Conservation (phyloP, 768 basidiomycete genomes). For the Auriscalpium vulgare region DNA sequence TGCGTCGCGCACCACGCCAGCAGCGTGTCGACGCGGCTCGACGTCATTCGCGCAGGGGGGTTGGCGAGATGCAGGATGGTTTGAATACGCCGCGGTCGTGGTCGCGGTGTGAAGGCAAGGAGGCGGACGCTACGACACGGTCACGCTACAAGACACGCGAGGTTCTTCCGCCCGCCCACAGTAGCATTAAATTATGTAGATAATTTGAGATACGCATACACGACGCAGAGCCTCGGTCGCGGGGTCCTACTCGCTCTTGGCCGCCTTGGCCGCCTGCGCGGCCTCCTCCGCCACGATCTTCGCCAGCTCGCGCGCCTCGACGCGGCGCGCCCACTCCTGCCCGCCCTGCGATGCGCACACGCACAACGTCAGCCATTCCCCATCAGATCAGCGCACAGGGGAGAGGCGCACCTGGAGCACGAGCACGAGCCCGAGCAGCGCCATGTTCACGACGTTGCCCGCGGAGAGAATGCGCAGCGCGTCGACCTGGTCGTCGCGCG, state of each 20-base stretch:
- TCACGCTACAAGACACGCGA: neutral
- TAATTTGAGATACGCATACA: neutral
- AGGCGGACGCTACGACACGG: too few species aligned
- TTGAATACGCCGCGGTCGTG: too few species aligned
- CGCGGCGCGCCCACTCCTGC: slow-evolving; percentile 49
- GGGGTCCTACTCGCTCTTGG: slow-evolving; percentile 8
- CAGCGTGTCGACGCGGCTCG: slow-evolving; percentile 2
- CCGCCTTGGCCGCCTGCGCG: slow-evolving; percentile 2
- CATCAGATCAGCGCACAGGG: neutral
- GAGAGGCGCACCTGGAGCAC: slow-evolving; percentile 55
- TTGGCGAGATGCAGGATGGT: too few species aligned
- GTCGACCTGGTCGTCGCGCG: slow-evolving; percentile 58
- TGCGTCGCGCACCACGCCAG: slow-evolving; percentile 16
- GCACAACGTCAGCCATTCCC: neutral
- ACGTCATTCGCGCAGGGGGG: neutral
- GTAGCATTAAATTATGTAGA: too few species aligned
- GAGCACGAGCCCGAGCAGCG: slow-evolving; percentile 57
- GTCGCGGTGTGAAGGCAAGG: too few species aligned
- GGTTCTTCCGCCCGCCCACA: too few species aligned
- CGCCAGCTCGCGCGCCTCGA: slow-evolving; percentile 11
- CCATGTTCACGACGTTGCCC: slow-evolving; percentile 78
- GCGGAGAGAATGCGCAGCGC: slow-evolving; percentile 79
- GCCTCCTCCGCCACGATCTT: slow-evolving; percentile 12
- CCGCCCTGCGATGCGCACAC: slow-evolving; percentile 48
- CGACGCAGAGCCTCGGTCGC: neutral